phyloP scores from a whole-genome alignment of 169 alveolate genomes.

The Hepatocystis sp. region DNA sequence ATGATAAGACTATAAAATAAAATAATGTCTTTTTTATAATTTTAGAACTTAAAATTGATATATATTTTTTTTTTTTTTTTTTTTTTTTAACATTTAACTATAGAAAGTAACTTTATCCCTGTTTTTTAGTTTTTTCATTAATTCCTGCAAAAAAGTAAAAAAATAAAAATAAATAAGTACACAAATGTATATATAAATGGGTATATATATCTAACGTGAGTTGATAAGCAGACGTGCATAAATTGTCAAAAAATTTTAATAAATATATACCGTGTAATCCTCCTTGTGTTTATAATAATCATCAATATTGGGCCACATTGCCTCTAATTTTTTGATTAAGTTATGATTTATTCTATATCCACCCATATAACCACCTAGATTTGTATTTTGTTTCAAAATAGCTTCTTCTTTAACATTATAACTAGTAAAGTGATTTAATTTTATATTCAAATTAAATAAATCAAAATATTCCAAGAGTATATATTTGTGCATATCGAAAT shows the following conservation, averaged over 20 bases:
- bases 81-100: neutral
- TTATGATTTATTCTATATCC: conserved; percentile 43
- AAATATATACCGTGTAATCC: conserved; percentile 48
- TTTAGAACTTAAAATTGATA: too few species aligned
- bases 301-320: conserved; percentile 30
- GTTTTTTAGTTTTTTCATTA: conserved; percentile 48
- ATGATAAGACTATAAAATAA: too few species aligned
- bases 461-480: conserved; percentile 42
- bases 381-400: neutral
- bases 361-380: conserved; percentile 27
- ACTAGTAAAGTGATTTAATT: neutral
- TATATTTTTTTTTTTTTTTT: conserved; percentile 9
- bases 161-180: conserved; percentile 29
- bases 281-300: conserved; percentile 11
- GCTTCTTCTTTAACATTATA: conserved; percentile 17
- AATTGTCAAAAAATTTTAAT: too few species aligned
- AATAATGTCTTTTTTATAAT: too few species aligned
- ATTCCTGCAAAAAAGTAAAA: conserved; percentile 42
- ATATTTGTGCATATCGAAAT: conserved; percentile 64
- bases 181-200: neutral
- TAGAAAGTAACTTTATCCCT: conserved; percentile 39
- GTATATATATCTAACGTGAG: conserved; percentile 2
- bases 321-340: conserved; percentile 16
- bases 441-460: neutral
- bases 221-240: too few species aligned